Evolutionary conservation across 768 basidiomycete species (phyloP).

Genomic region (Trametes coccinea): DNA sequence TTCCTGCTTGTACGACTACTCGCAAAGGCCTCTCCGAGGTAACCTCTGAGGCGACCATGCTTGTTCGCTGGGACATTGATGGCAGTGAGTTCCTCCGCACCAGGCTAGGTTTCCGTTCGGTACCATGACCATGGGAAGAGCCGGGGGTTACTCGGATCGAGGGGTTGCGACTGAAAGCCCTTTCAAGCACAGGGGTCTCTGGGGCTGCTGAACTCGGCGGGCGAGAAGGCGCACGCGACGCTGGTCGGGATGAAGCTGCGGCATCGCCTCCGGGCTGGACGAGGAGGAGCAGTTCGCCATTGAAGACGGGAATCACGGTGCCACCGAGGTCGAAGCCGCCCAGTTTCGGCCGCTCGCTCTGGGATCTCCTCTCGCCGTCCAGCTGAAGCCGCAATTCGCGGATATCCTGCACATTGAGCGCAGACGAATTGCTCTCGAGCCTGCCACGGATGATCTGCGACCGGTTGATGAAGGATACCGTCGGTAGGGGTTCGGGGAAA

Average conservation of each 20-base stretch:
- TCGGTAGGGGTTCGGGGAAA: conserved; percentile 75
- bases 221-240: conserved; percentile 66
- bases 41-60: conserved; percentile 58
- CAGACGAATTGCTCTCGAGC: conserved; percentile 58
- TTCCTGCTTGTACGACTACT: conserved; percentile 77
- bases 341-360: conserved; percentile 17
- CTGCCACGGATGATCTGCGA: conserved; percentile 63
- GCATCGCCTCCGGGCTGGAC: conserved; percentile 54
- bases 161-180: conserved; percentile 56
- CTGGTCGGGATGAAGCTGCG: conserved; percentile 48
- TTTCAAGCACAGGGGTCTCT: conserved; percentile 41
- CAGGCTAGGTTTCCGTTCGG: conserved; percentile 77
- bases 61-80: conserved; percentile 65
- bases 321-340: conserved; percentile 49
- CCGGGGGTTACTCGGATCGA: conserved; percentile 80
- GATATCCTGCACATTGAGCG: conserved; percentile 54
- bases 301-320: conserved; percentile 71
- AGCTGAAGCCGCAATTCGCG: conserved; percentile 51
- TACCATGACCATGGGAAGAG: conserved; percentile 50
- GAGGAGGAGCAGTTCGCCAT: conserved; percentile 71
- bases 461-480: conserved; percentile 68
- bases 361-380: conserved; percentile 23
- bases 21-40: conserved; percentile 72
- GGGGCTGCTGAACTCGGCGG: conserved; percentile 61
- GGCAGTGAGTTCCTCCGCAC: conserved; percentile 78